These are phyloP conservation scores for Allium fistulosum DNA, from an alignment of 106 monocot species.

Conservation along the genomic window DNA sequence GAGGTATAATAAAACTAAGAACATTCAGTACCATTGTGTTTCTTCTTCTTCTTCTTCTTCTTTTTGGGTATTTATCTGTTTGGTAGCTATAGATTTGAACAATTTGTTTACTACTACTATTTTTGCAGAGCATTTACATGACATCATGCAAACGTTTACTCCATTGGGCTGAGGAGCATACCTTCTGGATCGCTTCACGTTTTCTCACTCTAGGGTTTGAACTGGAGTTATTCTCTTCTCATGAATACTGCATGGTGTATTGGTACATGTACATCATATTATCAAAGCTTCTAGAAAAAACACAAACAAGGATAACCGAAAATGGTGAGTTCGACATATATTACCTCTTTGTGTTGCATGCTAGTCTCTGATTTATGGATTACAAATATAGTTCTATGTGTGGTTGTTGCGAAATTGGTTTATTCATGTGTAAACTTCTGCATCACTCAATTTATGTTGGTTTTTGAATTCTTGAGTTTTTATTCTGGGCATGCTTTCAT, in stretches of 20 bases:
- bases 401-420: too few species aligned
- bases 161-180: constrained; percentile 77
- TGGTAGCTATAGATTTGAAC: too few species aligned
- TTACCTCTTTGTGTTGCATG: background rate
- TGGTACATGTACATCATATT: constrained; percentile 90
- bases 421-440: background rate
- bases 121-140: constrained; percentile 42
- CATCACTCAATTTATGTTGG: background rate
- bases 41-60: too few species aligned
- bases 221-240: constrained; percentile 74
- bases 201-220: constrained; percentile 89
- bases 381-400: too few species aligned
- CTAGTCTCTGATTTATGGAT: background rate
- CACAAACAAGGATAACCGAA: constrained; percentile 39
- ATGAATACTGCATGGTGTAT: constrained; percentile 95
- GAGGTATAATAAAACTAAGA: constrained; percentile 30
- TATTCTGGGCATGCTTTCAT: background rate
- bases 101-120: too few species aligned
- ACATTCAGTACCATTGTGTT: too few species aligned
- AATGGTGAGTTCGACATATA: constrained; percentile 31
- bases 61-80: too few species aligned
- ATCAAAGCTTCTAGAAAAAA: constrained; percentile 67
- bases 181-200: constrained; percentile 92
- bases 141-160: constrained; percentile 64
- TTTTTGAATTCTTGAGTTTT: background rate